Evolutionary conservation across 2,329 filamentous ascomycete species (phyloP).

Genomic region (Massarina eburnea): DNA sequence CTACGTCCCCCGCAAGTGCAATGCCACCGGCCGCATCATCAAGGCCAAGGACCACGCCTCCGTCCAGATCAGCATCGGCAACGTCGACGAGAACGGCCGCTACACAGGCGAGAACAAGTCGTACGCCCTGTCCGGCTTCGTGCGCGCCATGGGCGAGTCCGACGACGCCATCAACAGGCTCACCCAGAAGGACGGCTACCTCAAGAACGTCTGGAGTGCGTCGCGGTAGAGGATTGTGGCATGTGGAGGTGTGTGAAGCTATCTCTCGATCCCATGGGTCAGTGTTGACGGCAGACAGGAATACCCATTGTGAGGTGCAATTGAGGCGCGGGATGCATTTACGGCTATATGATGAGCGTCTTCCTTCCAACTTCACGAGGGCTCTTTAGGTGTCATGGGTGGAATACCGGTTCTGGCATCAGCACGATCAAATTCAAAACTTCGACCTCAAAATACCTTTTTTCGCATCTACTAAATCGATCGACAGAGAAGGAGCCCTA

Average conservation of each 20-base stretch:
- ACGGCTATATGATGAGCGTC: conserved; percentile 30
- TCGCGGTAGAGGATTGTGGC: conserved; percentile 52
- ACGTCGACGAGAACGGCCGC: conserved; percentile 91
- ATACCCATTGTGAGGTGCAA: conserved; percentile 30
- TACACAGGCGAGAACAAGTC: conserved; percentile 96
- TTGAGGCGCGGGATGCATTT: conserved; percentile 29
- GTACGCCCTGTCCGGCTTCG: conserved; percentile 96
- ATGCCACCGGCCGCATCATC: conserved; percentile 55
- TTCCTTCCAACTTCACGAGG: conserved; percentile 28
- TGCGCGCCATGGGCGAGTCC: conserved; percentile 95
- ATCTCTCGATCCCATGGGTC: neutral
- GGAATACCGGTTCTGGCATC: conserved; percentile 27
- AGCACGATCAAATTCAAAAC: conserved; percentile 36
- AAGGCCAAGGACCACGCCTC: conserved; percentile 99
- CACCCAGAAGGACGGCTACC: conserved; percentile 90
- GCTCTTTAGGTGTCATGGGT: conserved; percentile 36
- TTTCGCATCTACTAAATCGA: no score
- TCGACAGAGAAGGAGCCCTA: no score
- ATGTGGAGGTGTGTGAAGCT: conserved; percentile 13
- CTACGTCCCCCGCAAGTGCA: conserved; percentile 37
- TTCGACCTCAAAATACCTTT: conserved; percentile 10
- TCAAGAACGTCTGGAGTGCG: conserved; percentile 96
- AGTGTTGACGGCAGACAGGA: conserved; percentile 20
- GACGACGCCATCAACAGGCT: conserved; percentile 96
- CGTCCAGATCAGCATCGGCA: conserved; percentile 94